phyloP scores from a whole-genome alignment of 1,284 basidiomycete genomes.

The Golubevia sp. region DNA sequence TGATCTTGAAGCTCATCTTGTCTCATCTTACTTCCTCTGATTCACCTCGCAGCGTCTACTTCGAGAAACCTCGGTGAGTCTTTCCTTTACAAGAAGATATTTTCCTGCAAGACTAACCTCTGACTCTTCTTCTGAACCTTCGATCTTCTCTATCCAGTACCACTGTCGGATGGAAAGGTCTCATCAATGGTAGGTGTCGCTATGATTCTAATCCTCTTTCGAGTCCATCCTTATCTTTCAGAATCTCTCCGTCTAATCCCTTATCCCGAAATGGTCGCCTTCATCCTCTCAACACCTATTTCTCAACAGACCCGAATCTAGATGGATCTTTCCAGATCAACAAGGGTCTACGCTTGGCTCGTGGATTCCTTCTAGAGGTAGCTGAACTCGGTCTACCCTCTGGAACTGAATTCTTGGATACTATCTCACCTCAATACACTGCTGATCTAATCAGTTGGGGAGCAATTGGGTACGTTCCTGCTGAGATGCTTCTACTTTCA shows the following conservation, averaged over 20 bases:
- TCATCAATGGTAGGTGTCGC: constrained; percentile 75
- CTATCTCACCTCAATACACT: constrained; percentile 89
- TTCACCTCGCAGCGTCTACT: constrained; percentile 36
- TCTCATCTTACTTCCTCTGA: constrained; percentile 5
- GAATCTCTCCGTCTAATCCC: neutral
- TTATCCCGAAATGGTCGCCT: neutral
- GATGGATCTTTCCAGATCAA: constrained; percentile 87
- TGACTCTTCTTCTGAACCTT: neutral
- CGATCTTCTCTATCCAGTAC: constrained; percentile 66
- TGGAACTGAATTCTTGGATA: constrained; percentile 67
- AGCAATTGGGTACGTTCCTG: constrained; percentile 78
- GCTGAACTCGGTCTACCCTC: constrained; percentile 62
- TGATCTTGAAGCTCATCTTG: neutral
- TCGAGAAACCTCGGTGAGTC: constrained; percentile 47
- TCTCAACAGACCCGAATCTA: constrained; percentile 73
- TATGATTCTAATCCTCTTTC: neutral
- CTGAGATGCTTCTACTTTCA: constrained; percentile 13
- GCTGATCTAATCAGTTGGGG: constrained; percentile 97
- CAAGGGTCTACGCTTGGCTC: constrained; percentile 89
- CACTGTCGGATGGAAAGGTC: constrained; percentile 96
- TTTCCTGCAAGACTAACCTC: no score
- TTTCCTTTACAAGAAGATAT: no score
- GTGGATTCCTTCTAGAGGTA: constrained; percentile 76
- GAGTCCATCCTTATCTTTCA: neutral
- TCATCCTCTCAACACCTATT: neutral